Conservation (phyloP, 2,329 filamentous ascomycete species). For the Epichloe sylvatica region DNA sequence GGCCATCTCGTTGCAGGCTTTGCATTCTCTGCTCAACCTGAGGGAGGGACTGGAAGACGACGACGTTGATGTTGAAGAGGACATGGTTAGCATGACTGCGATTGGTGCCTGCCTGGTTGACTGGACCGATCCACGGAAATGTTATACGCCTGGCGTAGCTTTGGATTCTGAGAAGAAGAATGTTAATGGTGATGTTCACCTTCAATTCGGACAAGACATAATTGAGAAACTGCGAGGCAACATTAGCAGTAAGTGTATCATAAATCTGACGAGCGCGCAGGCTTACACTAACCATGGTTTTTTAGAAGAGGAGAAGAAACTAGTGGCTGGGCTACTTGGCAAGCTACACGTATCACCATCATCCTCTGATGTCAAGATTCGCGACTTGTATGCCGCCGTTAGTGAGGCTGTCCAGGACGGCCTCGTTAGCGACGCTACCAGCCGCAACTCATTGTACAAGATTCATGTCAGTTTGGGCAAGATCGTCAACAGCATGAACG, state of each 20-base stretch:
- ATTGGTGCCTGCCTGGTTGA: slow-evolving; percentile 77
- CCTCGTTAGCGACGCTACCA: slow-evolving; percentile 44
- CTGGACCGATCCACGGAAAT: slow-evolving; percentile 89
- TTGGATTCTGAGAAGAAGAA: slow-evolving; percentile 46
- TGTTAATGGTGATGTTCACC: slow-evolving; percentile 64
- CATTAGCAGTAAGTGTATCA: slow-evolving; percentile 45
- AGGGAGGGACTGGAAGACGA: slow-evolving; percentile 62
- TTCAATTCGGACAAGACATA: slow-evolving; percentile 63
- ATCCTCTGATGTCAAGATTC: slow-evolving; percentile 43
- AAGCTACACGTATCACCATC: slow-evolving; percentile 69
- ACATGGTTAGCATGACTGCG: slow-evolving; percentile 63
- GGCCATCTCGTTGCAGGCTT: slow-evolving; percentile 54
- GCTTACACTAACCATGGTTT: slow-evolving; percentile 14
- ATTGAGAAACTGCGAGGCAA: slow-evolving; percentile 58
- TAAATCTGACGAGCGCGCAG: neutral
- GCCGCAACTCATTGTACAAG: slow-evolving; percentile 52
- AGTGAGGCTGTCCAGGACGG: slow-evolving; percentile 49
- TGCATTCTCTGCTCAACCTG: slow-evolving; percentile 61
- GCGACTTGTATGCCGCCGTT: slow-evolving; percentile 43
- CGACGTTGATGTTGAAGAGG: slow-evolving; percentile 58
- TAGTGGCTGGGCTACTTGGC: slow-evolving; percentile 59
- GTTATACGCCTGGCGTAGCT: slow-evolving; percentile 36
- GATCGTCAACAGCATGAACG: slow-evolving; percentile 48
- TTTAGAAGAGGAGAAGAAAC: slow-evolving; percentile 73
- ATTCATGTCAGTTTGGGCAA: slow-evolving; percentile 54